Evolutionary conservation across 345 rosid species (phyloP).

Genomic region (Erysimum cheiranthoides): DNA sequence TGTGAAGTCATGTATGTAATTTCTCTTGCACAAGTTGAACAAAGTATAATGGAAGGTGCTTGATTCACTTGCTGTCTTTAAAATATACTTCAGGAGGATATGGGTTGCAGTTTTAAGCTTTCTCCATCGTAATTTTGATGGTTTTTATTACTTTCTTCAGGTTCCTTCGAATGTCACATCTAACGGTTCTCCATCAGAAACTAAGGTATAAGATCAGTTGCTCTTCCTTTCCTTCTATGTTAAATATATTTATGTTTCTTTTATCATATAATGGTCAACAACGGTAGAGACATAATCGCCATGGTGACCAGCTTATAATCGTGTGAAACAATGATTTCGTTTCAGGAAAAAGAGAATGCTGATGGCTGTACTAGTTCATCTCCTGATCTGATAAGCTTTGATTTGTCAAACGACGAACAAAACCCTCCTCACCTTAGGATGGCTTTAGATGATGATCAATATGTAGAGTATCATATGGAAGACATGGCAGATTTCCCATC

Average conservation of each 20-base stretch:
- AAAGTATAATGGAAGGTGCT: not conserved
- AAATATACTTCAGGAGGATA: not conserved
- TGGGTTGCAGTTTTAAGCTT: not conserved
- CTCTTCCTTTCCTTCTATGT: slow-evolving; percentile 9
- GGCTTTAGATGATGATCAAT: slow-evolving; percentile 64
- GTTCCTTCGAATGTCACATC: slow-evolving; percentile 76
- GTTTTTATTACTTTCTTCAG: slow-evolving; percentile 47
- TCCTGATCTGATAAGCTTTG: slow-evolving; percentile 79
- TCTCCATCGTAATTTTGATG: not conserved
- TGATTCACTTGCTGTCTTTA: not conserved
- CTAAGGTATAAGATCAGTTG: slow-evolving; percentile 54
- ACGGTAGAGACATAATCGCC: slow-evolving; percentile 1
- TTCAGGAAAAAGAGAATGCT: slow-evolving; percentile 61
- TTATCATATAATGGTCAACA: slow-evolving; percentile 18
- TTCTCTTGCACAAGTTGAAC: not conserved
- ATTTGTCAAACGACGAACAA: slow-evolving; percentile 67
- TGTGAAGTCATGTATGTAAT: not conserved
- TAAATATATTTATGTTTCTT: slow-evolving; percentile 1
- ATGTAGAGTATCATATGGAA: slow-evolving; percentile 75
- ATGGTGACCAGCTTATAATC: slow-evolving; percentile 6
- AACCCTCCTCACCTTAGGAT: slow-evolving; percentile 63
- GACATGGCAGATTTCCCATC: slow-evolving; percentile 76
- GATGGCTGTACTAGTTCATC: slow-evolving; percentile 56
- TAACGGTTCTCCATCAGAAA: slow-evolving; percentile 52
- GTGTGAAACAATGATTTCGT: slow-evolving; percentile 18